Percentiles rank a stretch among this genome's conserved stretches.
Evolutionary conservation across 805 yeast genomes (phyloP).

Genomic region (Saturnispora serradocipensis): DNA sequence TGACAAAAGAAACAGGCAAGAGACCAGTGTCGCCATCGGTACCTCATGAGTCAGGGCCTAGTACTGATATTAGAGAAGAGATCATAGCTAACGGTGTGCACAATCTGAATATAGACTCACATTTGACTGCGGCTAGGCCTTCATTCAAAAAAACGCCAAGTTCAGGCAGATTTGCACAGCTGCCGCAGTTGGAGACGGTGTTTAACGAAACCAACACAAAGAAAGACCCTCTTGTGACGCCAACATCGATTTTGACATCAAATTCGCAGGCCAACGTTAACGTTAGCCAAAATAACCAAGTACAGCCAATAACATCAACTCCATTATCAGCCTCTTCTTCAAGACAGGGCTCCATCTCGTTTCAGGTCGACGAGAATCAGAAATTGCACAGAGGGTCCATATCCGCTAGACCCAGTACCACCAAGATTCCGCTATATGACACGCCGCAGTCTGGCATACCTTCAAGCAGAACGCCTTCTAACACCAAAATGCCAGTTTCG

Average conservation of each 20-base stretch:
- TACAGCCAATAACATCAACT: conserved; percentile 2
- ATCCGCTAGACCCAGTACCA: conserved; percentile 41
- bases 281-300: neutral
- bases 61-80: neutral
- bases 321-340: conserved; percentile 8
- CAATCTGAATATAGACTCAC: neutral
- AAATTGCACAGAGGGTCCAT: conserved; percentile 48
- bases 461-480: conserved; percentile 23
- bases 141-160: conserved; percentile 6
- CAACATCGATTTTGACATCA: conserved; percentile 8
- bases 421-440: conserved; percentile 21
- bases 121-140: conserved; percentile 7
- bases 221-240: neutral
- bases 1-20: neutral
- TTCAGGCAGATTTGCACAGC: conserved; percentile 9
- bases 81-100: neutral
- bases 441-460: conserved; percentile 21
- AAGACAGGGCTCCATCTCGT: conserved; percentile 31
- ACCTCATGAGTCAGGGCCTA: neutral
- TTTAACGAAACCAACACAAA: neutral
- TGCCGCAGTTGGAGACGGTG: conserved; percentile 12
- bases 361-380: conserved; percentile 33
- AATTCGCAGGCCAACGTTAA: conserved; percentile 13
- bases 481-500: conserved; percentile 7
- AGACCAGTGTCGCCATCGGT: neutral